Percentiles rank a stretch among this genome's conserved stretches.
Evolutionary conservation across 1,284 basidiomycete genomes (phyloP).

Genomic region (Sporisorium scitamineum): DNA sequence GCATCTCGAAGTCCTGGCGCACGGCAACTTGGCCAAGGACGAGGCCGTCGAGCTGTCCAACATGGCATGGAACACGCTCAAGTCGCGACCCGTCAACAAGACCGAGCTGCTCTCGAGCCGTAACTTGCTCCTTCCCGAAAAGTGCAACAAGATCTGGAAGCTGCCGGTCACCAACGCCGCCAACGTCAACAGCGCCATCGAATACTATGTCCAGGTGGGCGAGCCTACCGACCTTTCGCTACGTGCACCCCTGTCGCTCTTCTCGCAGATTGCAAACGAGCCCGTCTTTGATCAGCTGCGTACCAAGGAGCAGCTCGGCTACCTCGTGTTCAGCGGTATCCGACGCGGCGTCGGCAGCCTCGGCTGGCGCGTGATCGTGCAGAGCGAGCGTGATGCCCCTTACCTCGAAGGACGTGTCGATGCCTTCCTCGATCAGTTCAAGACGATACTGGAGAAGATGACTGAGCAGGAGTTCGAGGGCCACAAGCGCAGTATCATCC

Average conservation of each 20-base stretch:
- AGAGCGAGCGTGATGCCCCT: slow-evolving; percentile 86
- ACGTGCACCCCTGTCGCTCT: slow-evolving; percentile 60
- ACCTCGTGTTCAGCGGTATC: slow-evolving; percentile 71
- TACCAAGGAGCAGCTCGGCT: slow-evolving; percentile 97
- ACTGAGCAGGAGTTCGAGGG: slow-evolving; percentile 58
- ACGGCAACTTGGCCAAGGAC: slow-evolving; percentile 87
- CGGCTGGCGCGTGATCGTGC: slow-evolving; percentile 88
- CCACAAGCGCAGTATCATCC: slow-evolving; percentile 61
- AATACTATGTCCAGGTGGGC: slow-evolving; percentile 68
- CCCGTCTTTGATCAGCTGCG: slow-evolving; percentile 93
- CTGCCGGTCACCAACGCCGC: slow-evolving; percentile 83
- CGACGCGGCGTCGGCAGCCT: slow-evolving; percentile 73
- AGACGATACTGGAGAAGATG: slow-evolving; percentile 68
- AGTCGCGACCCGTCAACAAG: slow-evolving; percentile 71
- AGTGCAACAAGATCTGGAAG: slow-evolving; percentile 79
- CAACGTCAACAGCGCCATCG: slow-evolving; percentile 82
- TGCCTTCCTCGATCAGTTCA: slow-evolving; percentile 82
- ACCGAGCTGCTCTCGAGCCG: slow-evolving; percentile 47
- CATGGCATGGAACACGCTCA: slow-evolving; percentile 79
- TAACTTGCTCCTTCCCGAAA: slow-evolving; percentile 71
- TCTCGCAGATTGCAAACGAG: slow-evolving; percentile 73
- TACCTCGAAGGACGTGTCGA: slow-evolving; percentile 91
- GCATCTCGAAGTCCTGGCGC: slow-evolving; percentile 81
- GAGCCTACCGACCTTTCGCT: slow-evolving; percentile 55
- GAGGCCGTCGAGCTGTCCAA: slow-evolving; percentile 82